phyloP scores from a whole-genome alignment of 164 flowering plant genomes.

The Piper betle region DNA sequence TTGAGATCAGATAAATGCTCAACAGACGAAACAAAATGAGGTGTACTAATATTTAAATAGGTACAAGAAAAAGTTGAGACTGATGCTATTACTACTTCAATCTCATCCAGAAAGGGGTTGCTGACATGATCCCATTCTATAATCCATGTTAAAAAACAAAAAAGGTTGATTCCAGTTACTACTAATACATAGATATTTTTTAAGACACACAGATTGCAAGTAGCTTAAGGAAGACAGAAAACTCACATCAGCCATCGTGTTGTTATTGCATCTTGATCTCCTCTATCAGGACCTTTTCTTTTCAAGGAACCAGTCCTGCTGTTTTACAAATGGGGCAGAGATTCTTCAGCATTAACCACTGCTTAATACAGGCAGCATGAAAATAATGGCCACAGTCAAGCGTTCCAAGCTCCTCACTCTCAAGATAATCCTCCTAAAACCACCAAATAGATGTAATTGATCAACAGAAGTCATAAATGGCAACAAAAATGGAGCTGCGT shows the following conservation, averaged over 20 bases:
- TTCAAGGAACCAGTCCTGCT: constrained; percentile 21
- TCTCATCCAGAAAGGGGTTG: too few species aligned
- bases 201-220: too few species aligned
- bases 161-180: too few species aligned
- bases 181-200: too few species aligned
- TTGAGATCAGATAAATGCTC: not conserved
- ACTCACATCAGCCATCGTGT: not conserved
- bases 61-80: too few species aligned
- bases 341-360: constrained; percentile 70
- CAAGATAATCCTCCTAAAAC: constrained; percentile 57
- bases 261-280: not conserved
- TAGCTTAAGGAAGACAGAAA: not conserved
- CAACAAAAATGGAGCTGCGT: not conserved
- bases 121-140: too few species aligned
- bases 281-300: not conserved
- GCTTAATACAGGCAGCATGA: constrained; percentile 60
- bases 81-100: too few species aligned
- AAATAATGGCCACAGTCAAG: constrained; percentile 74
- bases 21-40: not conserved
- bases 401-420: constrained; percentile 50
- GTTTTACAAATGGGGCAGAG: constrained; percentile 79
- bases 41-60: too few species aligned
- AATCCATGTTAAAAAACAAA: not conserved
- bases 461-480: not conserved
- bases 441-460: not conserved